Evolutionary conservation across 306 rosid genomes (phyloP), one percentile per base, ranked within the genome.

Genomic region (Sicyos baderoa): DNA sequence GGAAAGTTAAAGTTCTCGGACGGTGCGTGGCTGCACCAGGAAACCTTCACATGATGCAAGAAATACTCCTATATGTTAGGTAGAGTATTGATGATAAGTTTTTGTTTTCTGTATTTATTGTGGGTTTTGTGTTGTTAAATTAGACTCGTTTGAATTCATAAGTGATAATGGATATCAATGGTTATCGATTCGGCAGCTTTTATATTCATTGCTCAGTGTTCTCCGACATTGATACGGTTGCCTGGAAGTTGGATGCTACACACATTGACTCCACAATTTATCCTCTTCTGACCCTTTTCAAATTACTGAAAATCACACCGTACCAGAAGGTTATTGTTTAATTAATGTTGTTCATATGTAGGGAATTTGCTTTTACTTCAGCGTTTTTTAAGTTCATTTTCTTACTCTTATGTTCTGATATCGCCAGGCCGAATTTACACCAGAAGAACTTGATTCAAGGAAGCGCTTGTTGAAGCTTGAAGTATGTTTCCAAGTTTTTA

Each of bases 381-480:
- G 19, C n/a, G n/a, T n/a, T 51, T 29, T 32, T 12, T 58, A 11
- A 27, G 61, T 52, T 16, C 10, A 52, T 5, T 48, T 4, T 32
- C 15, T 5, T 40, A 11, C 27, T 13, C 63, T 37, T 22, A 3
- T 67, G 35, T 60, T 72, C 69, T 57, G 74, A 17, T 77, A 37
- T 50, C 40, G 52, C 69, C 86, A 88, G 97, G 97, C 97, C 62
- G 88, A 84, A 45, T 91, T 88, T 60, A 84, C 91, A 54, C 94
- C 96, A 2, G 88, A 84, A 52, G 94, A 91, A 54, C 85, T 91
- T 80, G 84, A 85, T 82, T 80, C 96, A 51, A 72, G 89, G 55
- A 88, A 88, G 62, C 88, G 88, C n/a, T 68, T 84, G 58, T 74
- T 87, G 48, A 63, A 81, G 80, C 70, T 76, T 13, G 87, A 73